Conservation (phyloP, 768 basidiomycete genomes). For the Boletus reticuloceps region DNA sequence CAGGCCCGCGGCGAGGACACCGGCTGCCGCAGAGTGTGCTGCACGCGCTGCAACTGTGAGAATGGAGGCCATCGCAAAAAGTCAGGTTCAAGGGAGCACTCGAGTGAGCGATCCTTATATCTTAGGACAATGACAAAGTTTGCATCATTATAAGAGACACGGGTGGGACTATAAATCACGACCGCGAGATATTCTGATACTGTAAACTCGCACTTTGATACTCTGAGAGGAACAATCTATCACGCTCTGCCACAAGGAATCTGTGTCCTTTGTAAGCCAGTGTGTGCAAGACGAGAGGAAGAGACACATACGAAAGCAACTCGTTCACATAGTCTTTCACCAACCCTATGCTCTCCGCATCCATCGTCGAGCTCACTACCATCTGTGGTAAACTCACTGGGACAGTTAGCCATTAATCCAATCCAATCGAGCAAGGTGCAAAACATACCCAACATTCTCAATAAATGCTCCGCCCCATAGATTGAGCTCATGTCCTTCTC, state of each 20-base stretch:
- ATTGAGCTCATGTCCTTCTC: constrained; percentile 87
- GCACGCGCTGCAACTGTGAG: constrained; percentile 46
- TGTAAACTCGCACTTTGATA: constrained; percentile 74
- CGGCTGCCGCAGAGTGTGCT: constrained; percentile 54
- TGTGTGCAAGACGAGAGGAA: background rate
- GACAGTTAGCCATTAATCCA: constrained; percentile 5
- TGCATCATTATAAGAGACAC: background rate
- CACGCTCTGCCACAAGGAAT: constrained; percentile 76
- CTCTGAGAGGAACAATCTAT: constrained; percentile 69
- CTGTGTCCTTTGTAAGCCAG: constrained; percentile 36
- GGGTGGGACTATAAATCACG: constrained; percentile 40
- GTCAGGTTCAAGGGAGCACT: background rate
- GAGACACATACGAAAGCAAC: constrained; percentile 64
- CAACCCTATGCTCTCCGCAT: constrained; percentile 77
- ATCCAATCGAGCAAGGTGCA: background rate
- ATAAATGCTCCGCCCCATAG: constrained; percentile 92
- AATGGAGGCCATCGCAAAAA: constrained; percentile 44
- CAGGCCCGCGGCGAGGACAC: constrained; percentile 41
- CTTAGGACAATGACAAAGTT: background rate
- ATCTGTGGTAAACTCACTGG: constrained; percentile 90
- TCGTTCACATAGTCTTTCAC: constrained; percentile 90
- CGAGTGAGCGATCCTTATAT: background rate
- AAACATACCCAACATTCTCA: constrained; percentile 83
- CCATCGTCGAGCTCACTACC: constrained; percentile 87
- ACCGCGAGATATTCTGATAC: constrained; percentile 82